Conservation (phyloP, 306 rosid species). For the Purshia tridentata region DNA sequence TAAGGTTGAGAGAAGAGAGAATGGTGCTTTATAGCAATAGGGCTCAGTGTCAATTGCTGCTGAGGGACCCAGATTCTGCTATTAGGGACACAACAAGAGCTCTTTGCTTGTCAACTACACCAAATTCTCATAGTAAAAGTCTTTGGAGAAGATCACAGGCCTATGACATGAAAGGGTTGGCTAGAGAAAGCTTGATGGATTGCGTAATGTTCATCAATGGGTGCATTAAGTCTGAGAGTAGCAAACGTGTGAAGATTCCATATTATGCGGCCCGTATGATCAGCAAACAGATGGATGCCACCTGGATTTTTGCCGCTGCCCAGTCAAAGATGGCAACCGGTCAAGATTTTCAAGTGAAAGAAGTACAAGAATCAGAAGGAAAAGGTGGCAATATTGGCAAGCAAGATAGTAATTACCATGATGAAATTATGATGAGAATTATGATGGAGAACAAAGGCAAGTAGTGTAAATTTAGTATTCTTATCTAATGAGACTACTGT, state of each 20-base stretch:
- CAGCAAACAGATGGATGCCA: constrained; percentile 68
- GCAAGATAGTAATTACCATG: constrained; percentile 7
- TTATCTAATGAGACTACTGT: neutral
- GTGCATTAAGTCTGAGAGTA: constrained; percentile 30
- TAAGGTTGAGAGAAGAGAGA: constrained; percentile 51
- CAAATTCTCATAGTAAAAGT: constrained; percentile 53
- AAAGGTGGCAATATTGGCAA: constrained; percentile 13
- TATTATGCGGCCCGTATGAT: constrained; percentile 60
- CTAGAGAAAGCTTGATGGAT: constrained; percentile 71
- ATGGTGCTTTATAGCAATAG: constrained; percentile 60
- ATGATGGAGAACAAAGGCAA: constrained; percentile 34
- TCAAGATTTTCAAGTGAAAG: constrained; percentile 7
- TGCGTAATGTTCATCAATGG: constrained; percentile 54
- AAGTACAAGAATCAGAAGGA: constrained; percentile 22
- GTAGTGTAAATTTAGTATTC: neutral
- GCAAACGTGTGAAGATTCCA: constrained; percentile 43
- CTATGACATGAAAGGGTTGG: constrained; percentile 73
- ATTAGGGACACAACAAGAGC: constrained; percentile 67
- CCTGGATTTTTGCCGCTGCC: constrained; percentile 59
- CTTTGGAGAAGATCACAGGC: constrained; percentile 79
- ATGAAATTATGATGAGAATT: constrained; percentile 23
- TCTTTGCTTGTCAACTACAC: constrained; percentile 53
- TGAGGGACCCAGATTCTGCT: constrained; percentile 49
- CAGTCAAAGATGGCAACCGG: constrained; percentile 27
- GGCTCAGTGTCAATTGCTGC: constrained; percentile 54